Percentiles rank a stretch among this genome's conserved stretches.
These are phyloP conservation scores for Ochetophila trinervis DNA, from an alignment of 306 rosid genomes.

Conservation along the genomic window DNA sequence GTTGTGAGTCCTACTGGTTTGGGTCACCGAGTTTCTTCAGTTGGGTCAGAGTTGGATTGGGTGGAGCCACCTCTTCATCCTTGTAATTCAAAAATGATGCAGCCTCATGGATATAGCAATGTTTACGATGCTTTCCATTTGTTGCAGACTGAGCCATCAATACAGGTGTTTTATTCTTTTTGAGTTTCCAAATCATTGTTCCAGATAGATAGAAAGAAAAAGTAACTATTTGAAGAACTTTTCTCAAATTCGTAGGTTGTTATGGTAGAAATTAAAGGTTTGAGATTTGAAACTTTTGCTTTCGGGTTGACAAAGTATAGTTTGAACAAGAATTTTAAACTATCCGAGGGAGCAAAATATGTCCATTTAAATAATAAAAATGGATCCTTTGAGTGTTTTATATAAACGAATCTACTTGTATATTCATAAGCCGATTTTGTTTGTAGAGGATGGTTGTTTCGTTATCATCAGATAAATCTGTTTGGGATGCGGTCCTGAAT, in stretches of 20 bases:
- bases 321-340: neutral
- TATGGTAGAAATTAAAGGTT: neutral
- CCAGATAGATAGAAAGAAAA: neutral
- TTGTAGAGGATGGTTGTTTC: conserved; percentile 72
- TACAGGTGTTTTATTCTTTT: conserved; percentile 46
- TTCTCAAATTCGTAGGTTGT: neutral
- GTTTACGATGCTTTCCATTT: conserved; percentile 63
- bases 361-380: no score
- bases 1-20: conserved; percentile 22
- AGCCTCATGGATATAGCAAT: conserved; percentile 28
- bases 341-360: no score
- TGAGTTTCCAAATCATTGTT: neutral
- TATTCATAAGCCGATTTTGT: neutral
- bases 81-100: conserved; percentile 28
- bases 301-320: neutral
- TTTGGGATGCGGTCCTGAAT: conserved; percentile 80
- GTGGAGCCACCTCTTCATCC: conserved; percentile 49
- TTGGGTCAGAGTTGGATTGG: conserved; percentile 53
- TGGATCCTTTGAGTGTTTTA: no score
- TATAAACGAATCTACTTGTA: neutral
- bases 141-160: conserved; percentile 61
- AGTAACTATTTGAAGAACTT: neutral
- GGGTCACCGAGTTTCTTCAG: conserved; percentile 30
- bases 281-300: neutral
- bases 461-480: conserved; percentile 60